phyloP scores from a whole-genome alignment of 192 early-diverging fungal genomes.

The Umbelopsis vinacea region DNA sequence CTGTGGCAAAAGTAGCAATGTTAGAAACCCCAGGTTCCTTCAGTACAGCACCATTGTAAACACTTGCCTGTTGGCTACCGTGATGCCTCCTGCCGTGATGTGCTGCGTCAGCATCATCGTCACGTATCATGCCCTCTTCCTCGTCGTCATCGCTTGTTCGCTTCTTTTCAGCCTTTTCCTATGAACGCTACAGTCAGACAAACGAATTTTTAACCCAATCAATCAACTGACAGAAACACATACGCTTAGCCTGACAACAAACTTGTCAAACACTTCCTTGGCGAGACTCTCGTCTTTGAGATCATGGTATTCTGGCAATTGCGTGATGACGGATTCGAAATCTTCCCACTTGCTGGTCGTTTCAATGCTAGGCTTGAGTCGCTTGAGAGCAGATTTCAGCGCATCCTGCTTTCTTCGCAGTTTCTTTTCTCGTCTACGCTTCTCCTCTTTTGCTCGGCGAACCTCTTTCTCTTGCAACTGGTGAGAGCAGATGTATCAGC shows the following conservation, averaged over 20 bases:
- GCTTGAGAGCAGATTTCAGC: constrained; percentile 74
- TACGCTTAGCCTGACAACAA: constrained; percentile 68
- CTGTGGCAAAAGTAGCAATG: not conserved
- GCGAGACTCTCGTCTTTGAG: constrained; percentile 69
- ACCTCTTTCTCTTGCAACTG: constrained; percentile 53
- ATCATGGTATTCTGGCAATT: constrained; percentile 64
- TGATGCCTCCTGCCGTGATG: constrained; percentile 33
- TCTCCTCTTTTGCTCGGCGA: constrained; percentile 70
- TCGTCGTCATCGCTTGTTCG: constrained; percentile 60
- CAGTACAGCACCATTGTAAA: not conserved
- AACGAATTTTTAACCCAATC: not conserved
- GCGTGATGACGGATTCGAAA: constrained; percentile 50
- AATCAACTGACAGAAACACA: constrained; percentile 44
- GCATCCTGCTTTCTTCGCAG: constrained; percentile 76
- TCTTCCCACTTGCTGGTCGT: constrained; percentile 71
- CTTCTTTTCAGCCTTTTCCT: constrained; percentile 57
- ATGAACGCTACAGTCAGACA: constrained; percentile 16
- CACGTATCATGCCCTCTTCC: constrained; percentile 64
- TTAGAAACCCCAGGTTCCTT: not conserved
- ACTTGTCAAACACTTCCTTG: constrained; percentile 76
- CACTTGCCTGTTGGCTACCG: constrained; percentile 20
- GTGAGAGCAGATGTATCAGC: constrained; percentile 55
- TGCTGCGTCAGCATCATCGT: constrained; percentile 47
- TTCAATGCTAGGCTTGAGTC: constrained; percentile 62
- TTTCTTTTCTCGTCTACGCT: constrained; percentile 68